phyloP scores from a whole-genome alignment of 257 asterid genomes.

The Solanum rostratum region DNA sequence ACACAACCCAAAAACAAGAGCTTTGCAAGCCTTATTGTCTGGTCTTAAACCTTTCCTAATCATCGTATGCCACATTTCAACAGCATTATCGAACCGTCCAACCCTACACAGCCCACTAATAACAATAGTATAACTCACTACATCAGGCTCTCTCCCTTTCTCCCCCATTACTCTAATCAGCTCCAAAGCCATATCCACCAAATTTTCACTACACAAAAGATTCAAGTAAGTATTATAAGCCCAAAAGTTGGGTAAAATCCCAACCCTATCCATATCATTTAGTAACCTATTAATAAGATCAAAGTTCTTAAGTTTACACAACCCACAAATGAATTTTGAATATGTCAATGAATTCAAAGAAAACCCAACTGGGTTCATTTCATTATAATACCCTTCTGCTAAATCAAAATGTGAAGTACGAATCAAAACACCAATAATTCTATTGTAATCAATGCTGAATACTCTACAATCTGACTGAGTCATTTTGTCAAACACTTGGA shows the following conservation, averaged over 20 bases:
- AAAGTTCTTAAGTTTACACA: slow-evolving; percentile 76
- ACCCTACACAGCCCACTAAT: slow-evolving; percentile 55
- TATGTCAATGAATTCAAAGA: slow-evolving; percentile 79
- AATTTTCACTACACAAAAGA: slow-evolving; percentile 59
- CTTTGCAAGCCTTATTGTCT: slow-evolving; percentile 74
- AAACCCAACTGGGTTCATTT: slow-evolving; percentile 57
- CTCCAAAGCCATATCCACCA: slow-evolving; percentile 61
- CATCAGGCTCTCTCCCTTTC: slow-evolving; percentile 65
- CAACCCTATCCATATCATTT: slow-evolving; percentile 66
- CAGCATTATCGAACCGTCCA: slow-evolving; percentile 47
- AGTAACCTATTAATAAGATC: slow-evolving; percentile 61
- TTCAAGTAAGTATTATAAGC: slow-evolving; percentile 76
- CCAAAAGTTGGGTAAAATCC: slow-evolving; percentile 74
- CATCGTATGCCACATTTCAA: slow-evolving; percentile 67
- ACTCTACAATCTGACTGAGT: slow-evolving; percentile 70
- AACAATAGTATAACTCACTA: slow-evolving; percentile 67
- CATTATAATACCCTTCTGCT: slow-evolving; percentile 56
- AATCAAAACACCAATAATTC: slow-evolving; percentile 78
- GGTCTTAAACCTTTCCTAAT: slow-evolving; percentile 47
- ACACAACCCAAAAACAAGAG: slow-evolving; percentile 75
- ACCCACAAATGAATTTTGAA: slow-evolving; percentile 68
- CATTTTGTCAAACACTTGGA: slow-evolving; percentile 89
- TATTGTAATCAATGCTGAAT: slow-evolving; percentile 75
- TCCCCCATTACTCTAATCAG: slow-evolving; percentile 53
- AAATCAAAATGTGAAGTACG: slow-evolving; percentile 44